A percentile compares a stretch with the other conserved stretches of the same genome.
phyloP scores from a whole-genome alignment of 345 rosid genomes.

The Murraya paniculata region DNA sequence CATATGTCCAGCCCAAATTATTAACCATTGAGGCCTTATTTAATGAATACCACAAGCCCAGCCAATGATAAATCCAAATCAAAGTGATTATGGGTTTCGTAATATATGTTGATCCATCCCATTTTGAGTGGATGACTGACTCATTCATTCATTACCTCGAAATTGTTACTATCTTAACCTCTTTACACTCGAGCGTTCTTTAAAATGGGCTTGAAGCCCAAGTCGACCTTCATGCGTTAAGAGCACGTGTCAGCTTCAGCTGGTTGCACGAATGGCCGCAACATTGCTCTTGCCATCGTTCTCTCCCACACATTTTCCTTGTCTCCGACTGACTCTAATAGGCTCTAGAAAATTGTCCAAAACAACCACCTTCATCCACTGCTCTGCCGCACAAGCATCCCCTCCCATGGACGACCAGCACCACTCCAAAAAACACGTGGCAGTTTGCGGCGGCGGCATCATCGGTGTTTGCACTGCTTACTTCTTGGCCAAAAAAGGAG shows the following conservation, averaged over 20 bases:
- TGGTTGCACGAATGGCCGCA: constrained; percentile 5
- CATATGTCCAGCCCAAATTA: too few species aligned
- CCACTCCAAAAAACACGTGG: constrained; percentile 37
- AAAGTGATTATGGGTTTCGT: background rate
- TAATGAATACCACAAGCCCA: too few species aligned
- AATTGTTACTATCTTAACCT: too few species aligned
- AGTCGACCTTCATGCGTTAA: background rate
- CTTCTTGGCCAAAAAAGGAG: constrained; percentile 70
- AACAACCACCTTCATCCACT: constrained; percentile 10
- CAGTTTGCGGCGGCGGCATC: constrained; percentile 78
- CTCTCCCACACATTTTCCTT: background rate
- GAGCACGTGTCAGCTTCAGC: constrained; percentile 18
- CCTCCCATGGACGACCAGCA: constrained; percentile 30
- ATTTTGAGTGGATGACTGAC: too few species aligned
- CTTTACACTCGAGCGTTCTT: background rate
- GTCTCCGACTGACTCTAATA: background rate
- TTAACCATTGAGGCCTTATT: background rate
- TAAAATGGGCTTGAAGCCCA: background rate
- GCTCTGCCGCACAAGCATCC: constrained; percentile 18
- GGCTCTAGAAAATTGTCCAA: background rate
- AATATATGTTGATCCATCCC: too few species aligned
- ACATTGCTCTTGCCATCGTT: constrained; percentile 5
- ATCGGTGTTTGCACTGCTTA: constrained; percentile 90
- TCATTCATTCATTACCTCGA: too few species aligned
- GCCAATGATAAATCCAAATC: background rate